Evolutionary conservation across 2,329 filamentous ascomycete species (phyloP).

Genomic region (Truncatella angustata): DNA sequence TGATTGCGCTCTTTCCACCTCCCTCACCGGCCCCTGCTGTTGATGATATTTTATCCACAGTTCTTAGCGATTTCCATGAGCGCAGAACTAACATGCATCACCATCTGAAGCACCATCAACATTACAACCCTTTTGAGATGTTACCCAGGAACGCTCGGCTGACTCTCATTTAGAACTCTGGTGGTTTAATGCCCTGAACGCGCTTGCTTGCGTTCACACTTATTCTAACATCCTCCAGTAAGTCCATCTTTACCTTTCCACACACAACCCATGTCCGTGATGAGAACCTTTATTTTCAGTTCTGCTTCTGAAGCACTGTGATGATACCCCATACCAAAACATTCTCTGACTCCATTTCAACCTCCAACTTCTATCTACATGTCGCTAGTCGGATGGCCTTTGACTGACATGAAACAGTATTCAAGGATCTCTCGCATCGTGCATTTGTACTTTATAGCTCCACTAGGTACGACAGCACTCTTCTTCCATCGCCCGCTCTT

Average conservation of each 20-base stretch:
- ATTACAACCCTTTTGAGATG: neutral
- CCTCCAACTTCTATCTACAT: constrained; percentile 11
- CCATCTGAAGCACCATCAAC: constrained; percentile 60
- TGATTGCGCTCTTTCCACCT: neutral
- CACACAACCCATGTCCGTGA: constrained; percentile 45
- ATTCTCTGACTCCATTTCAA: constrained; percentile 46
- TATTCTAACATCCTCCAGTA: neutral
- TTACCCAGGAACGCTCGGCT: no score
- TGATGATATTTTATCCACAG: constrained; percentile 59
- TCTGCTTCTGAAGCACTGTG: constrained; percentile 72
- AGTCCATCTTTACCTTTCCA: neutral
- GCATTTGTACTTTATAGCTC: no score
- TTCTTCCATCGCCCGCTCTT: constrained; percentile 4
- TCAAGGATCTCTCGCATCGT: no score
- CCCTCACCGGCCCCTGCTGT: constrained; percentile 27
- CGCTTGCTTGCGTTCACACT: no score
- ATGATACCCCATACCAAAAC: constrained; percentile 66
- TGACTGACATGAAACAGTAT: no score
- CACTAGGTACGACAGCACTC: no score
- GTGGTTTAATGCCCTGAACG: no score
- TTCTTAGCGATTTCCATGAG: constrained; percentile 60
- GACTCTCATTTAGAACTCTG: no score
- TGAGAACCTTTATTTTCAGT: constrained; percentile 64
- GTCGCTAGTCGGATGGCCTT: no score
- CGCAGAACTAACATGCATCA: constrained; percentile 72